Evolutionary conservation across 768 basidiomycete genomes (phyloP), one percentile per base, ranked within the genome.

Genomic region (Serpula lacrymans): DNA sequence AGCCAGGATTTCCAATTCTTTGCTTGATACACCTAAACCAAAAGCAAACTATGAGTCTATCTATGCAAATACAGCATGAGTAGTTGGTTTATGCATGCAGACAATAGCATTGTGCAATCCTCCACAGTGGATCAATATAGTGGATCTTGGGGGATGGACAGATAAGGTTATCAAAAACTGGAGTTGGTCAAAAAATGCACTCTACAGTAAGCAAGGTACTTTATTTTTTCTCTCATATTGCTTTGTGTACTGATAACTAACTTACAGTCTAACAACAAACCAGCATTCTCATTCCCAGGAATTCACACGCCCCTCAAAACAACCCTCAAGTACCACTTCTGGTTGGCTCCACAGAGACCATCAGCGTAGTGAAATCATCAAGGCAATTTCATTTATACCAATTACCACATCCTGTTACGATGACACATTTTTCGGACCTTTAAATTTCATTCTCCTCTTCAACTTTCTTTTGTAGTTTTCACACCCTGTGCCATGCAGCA

Each of bases 31-130:
- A 3, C 40, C 47, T 7, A 42, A 58, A 10, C 48, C 55, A 1
- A 62, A 65, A 37, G 60, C 55, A n/a, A 56, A 59, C 9, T 62
- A 59, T 59, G 36, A 40, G n/a, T 47, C 49, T 29, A 64, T 58
- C 9, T 58, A 62, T 33, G 65, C 62, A 10, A 77, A 72, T 36
- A 56, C 68, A 2, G 68, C 77, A 2, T 81, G 78, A 72, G 69
- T 78, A 1, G 48, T 87, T 12, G 78, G 78, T n/a, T 51, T 67
- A n/a, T 84, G 79, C 45, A 64, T 88, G 64, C n/a, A n/a, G n/a
- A n/a, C 71, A 7, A n/a, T n/a, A n/a, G 48, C 50, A 6, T 11
- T 41, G 20, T 3, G 64, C 77, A 0, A 66, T 59, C 41, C 62
- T 70, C 10, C 57, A 70, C 13, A 27, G 50, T 1, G n/a, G n/a